Evolutionary conservation across 202 grass and related monocot species (phyloP).

Genomic region (Saccharum hybrid): DNA sequence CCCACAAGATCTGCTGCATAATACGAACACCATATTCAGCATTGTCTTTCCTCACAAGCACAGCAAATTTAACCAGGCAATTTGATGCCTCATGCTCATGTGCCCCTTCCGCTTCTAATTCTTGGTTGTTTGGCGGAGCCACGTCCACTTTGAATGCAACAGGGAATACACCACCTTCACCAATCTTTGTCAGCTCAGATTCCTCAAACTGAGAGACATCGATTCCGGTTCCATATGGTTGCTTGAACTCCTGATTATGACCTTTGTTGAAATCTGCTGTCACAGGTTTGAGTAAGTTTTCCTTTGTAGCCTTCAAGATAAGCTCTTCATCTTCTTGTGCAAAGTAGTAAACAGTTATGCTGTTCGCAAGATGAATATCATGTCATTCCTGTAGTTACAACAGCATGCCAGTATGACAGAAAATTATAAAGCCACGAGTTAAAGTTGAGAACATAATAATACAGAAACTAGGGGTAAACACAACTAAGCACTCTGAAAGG

Average conservation of each 20-base stretch:
- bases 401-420: not conserved
- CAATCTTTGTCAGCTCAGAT: constrained; percentile 53
- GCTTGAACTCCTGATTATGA: constrained; percentile 60
- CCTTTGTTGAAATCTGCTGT: constrained; percentile 55
- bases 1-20: constrained; percentile 64
- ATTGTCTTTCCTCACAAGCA: constrained; percentile 57
- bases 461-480: not conserved
- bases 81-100: constrained; percentile 44
- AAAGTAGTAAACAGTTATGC: constrained; percentile 67
- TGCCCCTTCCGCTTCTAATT: constrained; percentile 24
- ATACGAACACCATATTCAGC: constrained; percentile 47
- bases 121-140: constrained; percentile 54
- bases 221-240: constrained; percentile 68
- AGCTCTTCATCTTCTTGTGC: constrained; percentile 57
- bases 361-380: constrained; percentile 44
- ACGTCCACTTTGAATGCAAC: constrained; percentile 67
- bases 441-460: constrained; percentile 14
- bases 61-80: constrained; percentile 58
- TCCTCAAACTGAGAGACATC: constrained; percentile 61
- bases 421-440: not conserved
- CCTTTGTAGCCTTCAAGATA: constrained; percentile 53
- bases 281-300: constrained; percentile 54
- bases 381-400: constrained; percentile 25
- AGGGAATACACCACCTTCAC: constrained; percentile 58
- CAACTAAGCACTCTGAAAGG: not conserved